Percentiles rank a stretch among this genome's conserved stretches.
Conservation (phyloP, 768 basidiomycete species). For the Leccinum rimulosum region DNA sequence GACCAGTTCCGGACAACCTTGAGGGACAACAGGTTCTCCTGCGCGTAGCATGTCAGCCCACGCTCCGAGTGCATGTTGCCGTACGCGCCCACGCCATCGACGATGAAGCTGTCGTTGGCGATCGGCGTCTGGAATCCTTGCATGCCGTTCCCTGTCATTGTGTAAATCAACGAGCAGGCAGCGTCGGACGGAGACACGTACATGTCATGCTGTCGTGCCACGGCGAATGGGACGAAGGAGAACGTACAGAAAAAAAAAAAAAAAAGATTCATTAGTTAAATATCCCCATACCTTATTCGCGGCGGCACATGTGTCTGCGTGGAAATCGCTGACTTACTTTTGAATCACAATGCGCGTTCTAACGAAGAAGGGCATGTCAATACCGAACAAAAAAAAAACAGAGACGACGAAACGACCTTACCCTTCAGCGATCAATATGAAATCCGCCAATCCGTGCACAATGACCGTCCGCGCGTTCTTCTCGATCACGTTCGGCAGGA, state of each 20-base stretch:
- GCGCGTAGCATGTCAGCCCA: too few relatives aligned
- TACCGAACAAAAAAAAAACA: neutral
- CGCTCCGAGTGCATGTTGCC: constrained; percentile 50
- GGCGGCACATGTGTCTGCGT: neutral
- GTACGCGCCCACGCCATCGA: constrained; percentile 67
- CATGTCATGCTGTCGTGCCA: constrained; percentile 6
- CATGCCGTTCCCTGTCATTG: constrained; percentile 3
- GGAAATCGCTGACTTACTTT: constrained; percentile 43
- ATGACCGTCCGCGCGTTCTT: constrained; percentile 69
- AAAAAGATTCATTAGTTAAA: neutral
- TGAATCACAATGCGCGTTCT: constrained; percentile 55
- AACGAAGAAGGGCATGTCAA: neutral
- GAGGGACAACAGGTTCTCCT: too few relatives aligned
- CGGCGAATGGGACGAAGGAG: neutral
- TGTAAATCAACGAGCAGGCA: neutral
- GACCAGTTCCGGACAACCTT: too few relatives aligned
- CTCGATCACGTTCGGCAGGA: constrained; percentile 74
- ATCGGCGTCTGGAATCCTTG: constrained; percentile 79
- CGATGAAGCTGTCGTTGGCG: constrained; percentile 60
- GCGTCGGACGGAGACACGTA: neutral
- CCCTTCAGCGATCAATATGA: constrained; percentile 73
- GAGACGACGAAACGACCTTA: constrained; percentile 29
- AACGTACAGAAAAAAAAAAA: neutral
- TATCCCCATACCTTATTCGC: neutral
- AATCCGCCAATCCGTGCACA: constrained; percentile 72